These are phyloP conservation scores for Spizellomyces sp. DNA, from an alignment of 192 early-diverging fungal genomes.

Conservation along the genomic window DNA sequence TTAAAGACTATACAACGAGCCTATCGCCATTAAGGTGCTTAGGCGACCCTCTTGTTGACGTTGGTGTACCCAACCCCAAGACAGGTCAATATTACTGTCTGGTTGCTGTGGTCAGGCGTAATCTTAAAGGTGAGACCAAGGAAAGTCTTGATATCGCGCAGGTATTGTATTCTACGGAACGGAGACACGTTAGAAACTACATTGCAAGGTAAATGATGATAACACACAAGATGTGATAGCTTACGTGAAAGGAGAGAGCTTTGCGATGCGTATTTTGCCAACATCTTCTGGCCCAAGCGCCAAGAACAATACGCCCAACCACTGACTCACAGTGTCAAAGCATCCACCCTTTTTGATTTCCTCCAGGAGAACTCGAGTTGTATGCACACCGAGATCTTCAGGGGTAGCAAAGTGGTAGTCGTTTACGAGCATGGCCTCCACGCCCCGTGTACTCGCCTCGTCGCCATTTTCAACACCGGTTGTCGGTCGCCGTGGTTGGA, in stretches of 20 bases:
- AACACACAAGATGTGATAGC: conserved; percentile 15
- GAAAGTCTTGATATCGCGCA: conserved; percentile 88
- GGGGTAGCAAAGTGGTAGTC: conserved; percentile 72
- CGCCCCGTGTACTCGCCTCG: neutral
- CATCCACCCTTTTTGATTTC: conserved; percentile 88
- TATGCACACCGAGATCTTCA: conserved; percentile 84
- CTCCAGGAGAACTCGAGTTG: conserved; percentile 74
- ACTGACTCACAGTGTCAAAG: conserved; percentile 88
- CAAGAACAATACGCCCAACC: conserved; percentile 85
- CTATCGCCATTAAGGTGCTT: neutral
- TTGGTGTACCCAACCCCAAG: conserved; percentile 90
- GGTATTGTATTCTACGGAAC: conserved; percentile 74
- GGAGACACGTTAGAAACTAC: neutral
- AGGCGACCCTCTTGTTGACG: conserved; percentile 73
- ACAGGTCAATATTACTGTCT: conserved; percentile 79
- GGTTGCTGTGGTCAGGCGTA: conserved; percentile 70
- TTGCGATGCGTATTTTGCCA: conserved; percentile 82
- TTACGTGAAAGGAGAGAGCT: conserved; percentile 85
- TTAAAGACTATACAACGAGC: too few relatives aligned
- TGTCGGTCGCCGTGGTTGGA: conserved; percentile 50
- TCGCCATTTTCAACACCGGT: conserved; percentile 5
- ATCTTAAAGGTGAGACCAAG: conserved; percentile 94
- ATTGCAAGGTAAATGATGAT: neutral
- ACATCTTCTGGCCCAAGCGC: conserved; percentile 91
- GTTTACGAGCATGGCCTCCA: conserved; percentile 36